These are phyloP conservation scores for Pseudevernia furfuracea DNA, from an alignment of 495 filamentous ascomycete genomes.

Conservation along the genomic window DNA sequence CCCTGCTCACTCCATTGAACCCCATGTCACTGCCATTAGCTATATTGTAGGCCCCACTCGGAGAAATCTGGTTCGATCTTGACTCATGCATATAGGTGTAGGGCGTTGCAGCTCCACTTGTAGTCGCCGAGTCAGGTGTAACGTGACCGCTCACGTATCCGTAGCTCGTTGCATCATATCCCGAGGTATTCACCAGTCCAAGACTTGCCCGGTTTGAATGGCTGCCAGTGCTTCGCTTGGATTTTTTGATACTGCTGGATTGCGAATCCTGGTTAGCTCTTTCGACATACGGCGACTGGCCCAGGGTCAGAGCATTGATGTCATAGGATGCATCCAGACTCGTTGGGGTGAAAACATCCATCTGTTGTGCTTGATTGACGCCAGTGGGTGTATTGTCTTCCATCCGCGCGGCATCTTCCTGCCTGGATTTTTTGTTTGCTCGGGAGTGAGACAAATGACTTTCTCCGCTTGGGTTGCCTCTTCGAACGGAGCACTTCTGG, in stretches of 20 bases:
- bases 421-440: conserved; percentile 64
- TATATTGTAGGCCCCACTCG: conserved; percentile 13
- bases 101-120: conserved; percentile 27
- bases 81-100: conserved; percentile 22
- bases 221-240: conserved; percentile 34
- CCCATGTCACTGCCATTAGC: neutral
- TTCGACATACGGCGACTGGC: conserved; percentile 29
- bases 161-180: conserved; percentile 13
- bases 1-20: conserved; percentile 12
- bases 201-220: conserved; percentile 18
- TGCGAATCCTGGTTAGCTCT: conserved; percentile 43
- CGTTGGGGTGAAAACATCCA: conserved; percentile 18
- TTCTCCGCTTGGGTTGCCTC: conserved; percentile 87
- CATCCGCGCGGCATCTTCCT: conserved; percentile 15
- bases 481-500: conserved; percentile 91
- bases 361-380: conserved; percentile 10
- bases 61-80: conserved; percentile 16
- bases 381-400: conserved; percentile 39
- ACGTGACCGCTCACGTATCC: conserved; percentile 23
- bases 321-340: conserved; percentile 23
- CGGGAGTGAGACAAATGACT: conserved; percentile 88
- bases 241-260: conserved; percentile 50
- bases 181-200: conserved; percentile 14
- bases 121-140: conserved; percentile 26
- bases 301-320: conserved; percentile 42